Conservation (phyloP, 1,284 basidiomycete species). For the Cystobasidiaceae sp. region DNA sequence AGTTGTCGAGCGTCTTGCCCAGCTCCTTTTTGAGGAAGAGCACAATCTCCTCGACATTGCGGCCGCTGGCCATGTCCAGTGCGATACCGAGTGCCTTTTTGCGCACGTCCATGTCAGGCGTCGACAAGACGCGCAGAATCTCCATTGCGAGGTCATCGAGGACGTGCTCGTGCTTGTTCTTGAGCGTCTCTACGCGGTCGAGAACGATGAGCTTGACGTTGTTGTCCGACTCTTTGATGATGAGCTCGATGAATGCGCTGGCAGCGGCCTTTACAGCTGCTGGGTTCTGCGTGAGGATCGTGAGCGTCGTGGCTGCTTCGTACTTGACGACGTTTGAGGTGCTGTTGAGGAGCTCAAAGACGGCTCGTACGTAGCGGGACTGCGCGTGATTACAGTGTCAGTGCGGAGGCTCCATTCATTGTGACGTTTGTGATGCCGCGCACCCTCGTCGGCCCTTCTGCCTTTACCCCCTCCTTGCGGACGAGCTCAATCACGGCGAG, state of each 20-base stretch:
- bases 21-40: constrained; percentile 96
- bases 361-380: constrained; percentile 86
- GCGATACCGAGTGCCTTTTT: constrained; percentile 87
- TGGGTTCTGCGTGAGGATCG: constrained; percentile 89
- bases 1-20: constrained; percentile 78
- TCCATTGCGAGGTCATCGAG: constrained; percentile 94
- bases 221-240: constrained; percentile 94
- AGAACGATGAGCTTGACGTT: constrained; percentile 99
- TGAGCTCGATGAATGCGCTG: constrained; percentile 79
- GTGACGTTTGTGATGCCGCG: background rate
- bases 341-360: constrained; percentile 90
- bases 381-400: constrained; percentile 44
- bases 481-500: constrained; percentile 95
- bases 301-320: constrained; percentile 92
- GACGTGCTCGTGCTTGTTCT: constrained; percentile 82
- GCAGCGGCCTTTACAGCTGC: constrained; percentile 95
- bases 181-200: constrained; percentile 78
- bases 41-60: constrained; percentile 97
- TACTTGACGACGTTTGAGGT: constrained; percentile 95
- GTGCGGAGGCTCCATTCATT: background rate
- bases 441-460: constrained; percentile 35
- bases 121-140: constrained; percentile 77
- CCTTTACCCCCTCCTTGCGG: constrained; percentile 58
- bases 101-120: constrained; percentile 90
- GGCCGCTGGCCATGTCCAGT: constrained; percentile 85